Conservation (phyloP, 768 basidiomycete genomes). For the Brasilioporus rufonigricans region DNA sequence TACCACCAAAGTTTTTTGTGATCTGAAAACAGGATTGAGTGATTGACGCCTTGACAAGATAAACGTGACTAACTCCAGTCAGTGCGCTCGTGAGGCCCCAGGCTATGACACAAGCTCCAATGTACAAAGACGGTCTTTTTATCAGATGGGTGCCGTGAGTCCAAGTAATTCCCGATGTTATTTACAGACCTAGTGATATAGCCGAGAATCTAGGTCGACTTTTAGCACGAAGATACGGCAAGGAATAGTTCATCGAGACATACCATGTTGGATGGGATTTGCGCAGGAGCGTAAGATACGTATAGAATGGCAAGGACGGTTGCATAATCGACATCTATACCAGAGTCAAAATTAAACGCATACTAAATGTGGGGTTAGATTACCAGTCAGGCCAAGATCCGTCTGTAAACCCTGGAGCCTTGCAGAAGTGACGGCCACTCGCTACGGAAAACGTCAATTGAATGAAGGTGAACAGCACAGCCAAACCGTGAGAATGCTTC, state of each 20-base stretch:
- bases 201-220: conserved; percentile 47
- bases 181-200: conserved; percentile 45
- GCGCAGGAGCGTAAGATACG: conserved; percentile 60
- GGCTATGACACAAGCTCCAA: conserved; percentile 54
- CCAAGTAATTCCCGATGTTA: not conserved
- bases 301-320: conserved; percentile 53
- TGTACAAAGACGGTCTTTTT: conserved; percentile 58
- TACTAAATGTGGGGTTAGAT: not conserved
- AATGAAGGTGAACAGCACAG: too few species aligned
- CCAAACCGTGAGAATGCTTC: not conserved
- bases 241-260: not conserved
- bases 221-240: not conserved
- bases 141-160: not conserved
- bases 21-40: conserved; percentile 34
- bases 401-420: conserved; percentile 38
- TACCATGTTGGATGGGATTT: conserved; percentile 69
- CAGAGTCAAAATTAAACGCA: not conserved
- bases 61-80: conserved; percentile 47
- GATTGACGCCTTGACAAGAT: not conserved
- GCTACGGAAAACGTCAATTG: conserved; percentile 25
- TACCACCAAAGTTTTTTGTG: conserved; percentile 52
- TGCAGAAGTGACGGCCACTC: conserved; percentile 39
- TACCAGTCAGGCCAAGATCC: conserved; percentile 37
- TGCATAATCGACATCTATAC: conserved; percentile 49
- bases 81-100: conserved; percentile 66